Evolutionary conservation across 306 rosid species (phyloP).

Genomic region (Astragalus glycyphyllos): DNA sequence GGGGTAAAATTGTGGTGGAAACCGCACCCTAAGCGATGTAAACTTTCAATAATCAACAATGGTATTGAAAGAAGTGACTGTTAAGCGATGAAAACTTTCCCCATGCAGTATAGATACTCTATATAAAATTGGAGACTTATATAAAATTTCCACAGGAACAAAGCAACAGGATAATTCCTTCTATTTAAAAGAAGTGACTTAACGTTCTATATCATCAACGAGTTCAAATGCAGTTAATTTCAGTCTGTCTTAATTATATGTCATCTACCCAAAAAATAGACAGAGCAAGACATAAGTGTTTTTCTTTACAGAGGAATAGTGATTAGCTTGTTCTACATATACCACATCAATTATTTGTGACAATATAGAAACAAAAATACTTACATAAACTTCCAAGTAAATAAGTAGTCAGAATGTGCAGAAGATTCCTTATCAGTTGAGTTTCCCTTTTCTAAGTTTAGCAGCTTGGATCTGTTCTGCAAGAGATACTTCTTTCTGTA

Average conservation of each 20-base stretch:
- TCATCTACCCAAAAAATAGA: not conserved
- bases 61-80: no score
- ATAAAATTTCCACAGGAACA: no score
- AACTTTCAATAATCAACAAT: no score
- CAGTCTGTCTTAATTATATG: not conserved
- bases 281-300: not conserved
- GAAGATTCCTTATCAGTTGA: conserved; percentile 37
- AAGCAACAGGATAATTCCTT: no score
- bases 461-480: conserved; percentile 86
- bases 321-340: conserved; percentile 27
- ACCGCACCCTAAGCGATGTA: not conserved
- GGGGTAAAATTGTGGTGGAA: no score
- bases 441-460: conserved; percentile 55
- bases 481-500: conserved; percentile 60
- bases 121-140: no score
- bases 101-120: no score
- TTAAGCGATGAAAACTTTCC: no score
- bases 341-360: conserved; percentile 33
- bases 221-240: conserved; percentile 2
- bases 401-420: conserved; percentile 29
- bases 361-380: conserved; percentile 35
- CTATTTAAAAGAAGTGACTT: no score
- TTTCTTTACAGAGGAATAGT: not conserved
- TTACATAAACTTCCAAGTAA: conserved; percentile 13
- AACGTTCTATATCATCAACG: not conserved